Conservation (phyloP, 768 basidiomycete species). For the Pisolithus tinctorius region DNA sequence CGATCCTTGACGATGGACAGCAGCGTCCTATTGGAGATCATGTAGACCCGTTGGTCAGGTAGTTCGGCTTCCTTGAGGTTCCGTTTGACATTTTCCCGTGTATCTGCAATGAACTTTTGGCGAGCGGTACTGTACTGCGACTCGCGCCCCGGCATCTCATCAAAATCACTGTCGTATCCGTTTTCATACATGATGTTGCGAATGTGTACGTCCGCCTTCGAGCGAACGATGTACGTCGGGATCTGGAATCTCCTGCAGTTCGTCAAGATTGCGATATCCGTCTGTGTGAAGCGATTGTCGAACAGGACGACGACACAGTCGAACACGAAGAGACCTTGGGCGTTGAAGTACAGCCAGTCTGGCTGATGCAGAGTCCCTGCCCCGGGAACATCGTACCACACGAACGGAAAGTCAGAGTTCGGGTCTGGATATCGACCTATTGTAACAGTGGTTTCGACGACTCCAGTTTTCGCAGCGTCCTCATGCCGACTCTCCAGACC, state of each 20-base stretch:
- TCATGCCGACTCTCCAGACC: constrained; percentile 10
- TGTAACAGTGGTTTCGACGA: constrained; percentile 16
- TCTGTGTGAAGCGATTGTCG: constrained; percentile 11
- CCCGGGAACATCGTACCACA: constrained; percentile 26
- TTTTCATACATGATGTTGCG: constrained; percentile 6
- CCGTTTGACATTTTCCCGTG: constrained; percentile 9
- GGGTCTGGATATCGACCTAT: constrained; percentile 19
- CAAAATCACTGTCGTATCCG: constrained; percentile 5
- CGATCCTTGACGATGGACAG: constrained; percentile 4
- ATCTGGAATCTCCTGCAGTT: constrained; percentile 9
- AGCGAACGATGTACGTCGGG: constrained; percentile 12
- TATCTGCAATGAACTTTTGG: constrained; percentile 13
- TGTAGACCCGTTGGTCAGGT: constrained; percentile 17
- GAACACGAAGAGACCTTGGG: constrained; percentile 18
- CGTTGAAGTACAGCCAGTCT: constrained; percentile 24
- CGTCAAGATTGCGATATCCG: constrained; percentile 10
- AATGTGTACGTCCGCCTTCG: constrained; percentile 13
- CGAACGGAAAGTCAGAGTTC: constrained; percentile 6
- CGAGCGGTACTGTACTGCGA: constrained; percentile 8
- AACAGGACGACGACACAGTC: constrained; percentile 12
- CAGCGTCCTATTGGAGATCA: constrained; percentile 12
- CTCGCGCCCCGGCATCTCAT: not conserved
- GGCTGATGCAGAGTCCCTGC: constrained; percentile 18
- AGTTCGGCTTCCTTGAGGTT: constrained; percentile 12
- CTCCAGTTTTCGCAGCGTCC: constrained; percentile 17